Base-by-base conservation (phyloP, 805 yeast species). In the Barnettozyma sp. region DNA sequence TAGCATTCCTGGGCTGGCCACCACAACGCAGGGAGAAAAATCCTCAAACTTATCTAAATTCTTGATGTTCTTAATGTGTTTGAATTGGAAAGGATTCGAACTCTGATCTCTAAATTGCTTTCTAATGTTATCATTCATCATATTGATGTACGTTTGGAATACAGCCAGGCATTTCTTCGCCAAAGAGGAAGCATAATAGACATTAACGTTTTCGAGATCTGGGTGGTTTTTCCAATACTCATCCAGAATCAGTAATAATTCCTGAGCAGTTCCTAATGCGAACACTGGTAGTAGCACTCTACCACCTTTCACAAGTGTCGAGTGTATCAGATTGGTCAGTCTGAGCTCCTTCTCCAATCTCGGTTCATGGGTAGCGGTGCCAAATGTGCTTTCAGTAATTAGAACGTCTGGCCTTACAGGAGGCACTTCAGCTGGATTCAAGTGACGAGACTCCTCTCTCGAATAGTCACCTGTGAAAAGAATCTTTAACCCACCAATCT, bases 1-100 rank as follows among this genome's bases (percentile, higher is more conserved):
- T 33, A 92, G 66, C 99, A 92, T 92, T 56, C 99, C 99, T 0
- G 99, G 99, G 30, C 94, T 78, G 0, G 98, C 98, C 23, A 92
- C 73, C 60, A 92, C 88, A 15, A 92, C 97, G 47, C 95, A 86
- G 4, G 98, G 96, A 0, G 95, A 95, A 46, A 86, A 71, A 58
- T 92, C 98, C 50, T 87, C 94, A 54, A 92, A 81, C 44, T 75
- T 74, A 38, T 88, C 96, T 37, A 88, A 63, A 44, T 78, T 80
- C 41, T 82, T 76, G 31, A 92, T 71, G 46, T 83, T 82, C 45
- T 82, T 80, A 43, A 92, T 79, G 53, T 76, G 82, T 55, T 84
- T 84, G 63, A 92, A 90, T 41, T 81, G 80, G 60, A 92, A 92
- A 0, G 98, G 98, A 55, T 87, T 92, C 0, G 83, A 70, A 41